phyloP scores from a whole-genome alignment of 2,329 filamentous ascomycete genomes.

The Phyllosticta capitalensis region DNA sequence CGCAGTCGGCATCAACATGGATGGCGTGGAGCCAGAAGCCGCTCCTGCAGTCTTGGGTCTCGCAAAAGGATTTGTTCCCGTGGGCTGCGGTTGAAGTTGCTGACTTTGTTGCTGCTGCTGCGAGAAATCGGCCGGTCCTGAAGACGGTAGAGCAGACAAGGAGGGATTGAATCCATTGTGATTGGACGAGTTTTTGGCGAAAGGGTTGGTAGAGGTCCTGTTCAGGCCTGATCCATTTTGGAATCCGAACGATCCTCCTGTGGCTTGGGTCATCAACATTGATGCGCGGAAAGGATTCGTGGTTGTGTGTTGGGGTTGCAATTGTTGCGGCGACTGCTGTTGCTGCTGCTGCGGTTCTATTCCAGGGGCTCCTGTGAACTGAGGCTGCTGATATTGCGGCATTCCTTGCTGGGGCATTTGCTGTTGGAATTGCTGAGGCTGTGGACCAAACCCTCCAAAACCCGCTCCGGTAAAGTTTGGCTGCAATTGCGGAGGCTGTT shows the following conservation, averaged over 20 bases:
- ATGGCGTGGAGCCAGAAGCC: conserved; percentile 15
- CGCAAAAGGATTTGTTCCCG: conserved; percentile 64
- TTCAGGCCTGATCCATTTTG: conserved; percentile 24
- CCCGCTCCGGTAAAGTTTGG: conserved; percentile 62
- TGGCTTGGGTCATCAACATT: conserved; percentile 2
- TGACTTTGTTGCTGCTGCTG: conserved; percentile 24
- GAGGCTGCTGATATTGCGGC: conserved; percentile 28
- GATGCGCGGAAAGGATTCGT: conserved; percentile 80
- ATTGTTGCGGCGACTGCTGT: conserved; percentile 26
- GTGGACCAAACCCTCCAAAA: conserved; percentile 70
- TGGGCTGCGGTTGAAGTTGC: conserved; percentile 48
- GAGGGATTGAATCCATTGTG: conserved; percentile 16
- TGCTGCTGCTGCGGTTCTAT: conserved; percentile 12
- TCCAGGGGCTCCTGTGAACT: conserved; percentile 3
- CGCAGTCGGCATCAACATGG: conserved; percentile 53
- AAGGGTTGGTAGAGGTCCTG: conserved; percentile 75
- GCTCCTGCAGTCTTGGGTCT: conserved; percentile 32
- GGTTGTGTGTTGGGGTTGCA: conserved; percentile 44
- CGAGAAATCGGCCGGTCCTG: conserved; percentile 16
- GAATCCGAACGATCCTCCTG: background rate
- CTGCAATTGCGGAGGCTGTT: conserved; percentile 36
- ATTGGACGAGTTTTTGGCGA: conserved; percentile 51
- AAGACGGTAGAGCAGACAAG: conserved; percentile 15
- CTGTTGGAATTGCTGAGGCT: conserved; percentile 48
- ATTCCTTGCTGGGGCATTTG: conserved; percentile 26